Evolutionary conservation across 805 yeast genomes (phyloP), one percentile per base, ranked within the genome.

Genomic region (Candida silvicultrix): DNA sequence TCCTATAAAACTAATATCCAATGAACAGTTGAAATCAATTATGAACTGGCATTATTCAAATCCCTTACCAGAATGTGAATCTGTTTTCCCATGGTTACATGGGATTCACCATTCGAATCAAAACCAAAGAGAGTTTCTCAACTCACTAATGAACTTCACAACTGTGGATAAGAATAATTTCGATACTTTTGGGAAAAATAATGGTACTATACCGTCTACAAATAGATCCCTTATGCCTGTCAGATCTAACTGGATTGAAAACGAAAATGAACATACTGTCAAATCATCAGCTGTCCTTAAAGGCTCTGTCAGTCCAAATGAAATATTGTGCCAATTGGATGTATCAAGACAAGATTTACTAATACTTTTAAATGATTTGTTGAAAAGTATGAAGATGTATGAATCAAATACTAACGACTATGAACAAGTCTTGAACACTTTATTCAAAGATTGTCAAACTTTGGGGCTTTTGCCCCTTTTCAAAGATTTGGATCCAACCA

Each of bases 31-130:
- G 45, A 53, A 48, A 23, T 31, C 49, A 4, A 39, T 58, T 3
- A 46, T 50, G 37, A 50, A 54, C 31, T 47, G 49, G 50, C 57
- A 59, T 44, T 54, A 56, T 38, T 49, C 54, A 2, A 52, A 53
- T 29, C 66, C 69, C 3, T 58, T 83, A 37, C 96, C 97, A 0
- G 77, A 76, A 4, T 83, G 90, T 18, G 75, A 71, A 21, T 58
- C 58, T 11, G 78, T 90, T 74, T 90, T 89, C 56, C 97, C 97
- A 0, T 89, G 97, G 97, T 69, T 88, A 22, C 96, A 90, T 61
- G 94, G 95, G 23, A 52, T 63, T 45, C 54, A 53, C 45, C 53
- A 57, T 35, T 54, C 68, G 18, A 55, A 53, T 22, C 56, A 41
- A 32, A 46, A 52, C 37, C 63, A 58, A 45, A 45, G 52, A 36